Evolutionary conservation across 1,284 basidiomycete genomes (phyloP), one percentile per base, ranked within the genome.

Genomic region (Vanrija humicola): DNA sequence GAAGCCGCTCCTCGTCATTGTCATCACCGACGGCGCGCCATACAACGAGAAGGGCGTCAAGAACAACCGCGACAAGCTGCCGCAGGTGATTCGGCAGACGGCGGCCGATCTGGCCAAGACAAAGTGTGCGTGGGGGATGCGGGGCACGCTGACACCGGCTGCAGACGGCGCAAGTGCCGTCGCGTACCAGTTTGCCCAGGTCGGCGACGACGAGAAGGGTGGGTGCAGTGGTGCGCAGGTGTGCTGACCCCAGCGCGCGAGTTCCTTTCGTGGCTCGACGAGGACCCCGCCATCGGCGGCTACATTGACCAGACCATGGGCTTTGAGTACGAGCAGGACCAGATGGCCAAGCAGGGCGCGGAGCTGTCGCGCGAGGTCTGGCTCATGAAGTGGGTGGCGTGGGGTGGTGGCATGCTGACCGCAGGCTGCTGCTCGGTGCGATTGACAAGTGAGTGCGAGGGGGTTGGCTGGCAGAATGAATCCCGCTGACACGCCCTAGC

Each of bases 271-370:
- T 42, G 21, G 19, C 48, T 57, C n/a, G 56, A 57, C 44, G 48
- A 57, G 15, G 39, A 57, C 48, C 47, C 26, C 6, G 25, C 29
- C 6, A 39, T 57, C 14, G 56, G 56, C 8, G 40, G 28, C 21
- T 21, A 50, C 21, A 54, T 61, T 49, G 55, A 61, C 52, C 50
- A 47, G 28, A 58, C 53, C 1, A 40, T 44, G 28, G 60, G 55
- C 45, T 64, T 49, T 46, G 52, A 58, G 28, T 54, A 57, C 48
- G 60, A 62, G 53, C 38, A 52, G 25, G 55, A 54, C 49, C 21
- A 53, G 43, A 49, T 51, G 42, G 21, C 28, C 19, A 34, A 50
- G 44, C 34, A 46, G n/a, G 48, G 48, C 3, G 44, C 21, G 7
- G 23, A 28, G n/a, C 16, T 56, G 9, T 49, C 43, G 1, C 55